Percentiles rank a stretch among this genome's conserved stretches.
Conservation (phyloP, 129 eudicot species). For the Cynara cardunculus region DNA sequence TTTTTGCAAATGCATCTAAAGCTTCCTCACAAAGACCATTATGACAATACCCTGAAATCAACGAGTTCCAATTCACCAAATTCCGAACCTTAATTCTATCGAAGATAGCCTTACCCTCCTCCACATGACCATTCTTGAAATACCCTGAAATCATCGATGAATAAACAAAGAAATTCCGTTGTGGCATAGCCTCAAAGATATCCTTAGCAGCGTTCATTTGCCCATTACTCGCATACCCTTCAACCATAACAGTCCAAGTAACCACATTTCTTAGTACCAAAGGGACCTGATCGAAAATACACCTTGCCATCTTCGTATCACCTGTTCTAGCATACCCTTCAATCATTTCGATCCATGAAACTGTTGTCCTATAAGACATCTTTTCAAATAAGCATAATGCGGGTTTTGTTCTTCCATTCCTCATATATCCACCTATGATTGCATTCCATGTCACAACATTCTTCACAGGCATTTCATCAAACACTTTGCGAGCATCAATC, state of each 20-base stretch:
- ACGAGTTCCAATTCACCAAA: slow-evolving; percentile 55
- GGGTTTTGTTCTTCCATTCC: slow-evolving; percentile 24
- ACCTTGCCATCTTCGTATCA: slow-evolving; percentile 43
- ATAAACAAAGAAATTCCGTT: slow-evolving; percentile 22
- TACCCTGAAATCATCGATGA: too few relatives aligned
- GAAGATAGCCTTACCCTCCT: slow-evolving; percentile 38
- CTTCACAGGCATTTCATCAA: not conserved
- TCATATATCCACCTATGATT: slow-evolving; percentile 52
- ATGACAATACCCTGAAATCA: slow-evolving; percentile 47
- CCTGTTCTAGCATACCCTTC: slow-evolving; percentile 45
- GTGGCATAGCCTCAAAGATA: slow-evolving; percentile 46
- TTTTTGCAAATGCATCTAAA: slow-evolving; percentile 36
- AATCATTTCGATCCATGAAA: slow-evolving; percentile 57
- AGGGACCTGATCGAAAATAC: slow-evolving; percentile 45
- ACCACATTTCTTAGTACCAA: slow-evolving; percentile 35
- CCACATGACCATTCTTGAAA: slow-evolving; percentile 30
- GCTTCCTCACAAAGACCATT: slow-evolving; percentile 52
- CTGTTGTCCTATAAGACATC: slow-evolving; percentile 34
- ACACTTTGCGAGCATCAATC: not conserved
- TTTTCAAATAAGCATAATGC: slow-evolving; percentile 33
- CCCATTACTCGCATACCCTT: slow-evolving; percentile 42
- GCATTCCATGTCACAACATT: slow-evolving; percentile 54
- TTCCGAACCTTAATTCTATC: slow-evolving; percentile 33
- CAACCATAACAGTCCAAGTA: slow-evolving; percentile 28
- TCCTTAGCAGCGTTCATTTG: slow-evolving; percentile 57